Evolutionary conservation across 371 early-diverging fungal species (phyloP), one percentile per base, ranked within the genome.

Genomic region (Mortierella sp.): DNA sequence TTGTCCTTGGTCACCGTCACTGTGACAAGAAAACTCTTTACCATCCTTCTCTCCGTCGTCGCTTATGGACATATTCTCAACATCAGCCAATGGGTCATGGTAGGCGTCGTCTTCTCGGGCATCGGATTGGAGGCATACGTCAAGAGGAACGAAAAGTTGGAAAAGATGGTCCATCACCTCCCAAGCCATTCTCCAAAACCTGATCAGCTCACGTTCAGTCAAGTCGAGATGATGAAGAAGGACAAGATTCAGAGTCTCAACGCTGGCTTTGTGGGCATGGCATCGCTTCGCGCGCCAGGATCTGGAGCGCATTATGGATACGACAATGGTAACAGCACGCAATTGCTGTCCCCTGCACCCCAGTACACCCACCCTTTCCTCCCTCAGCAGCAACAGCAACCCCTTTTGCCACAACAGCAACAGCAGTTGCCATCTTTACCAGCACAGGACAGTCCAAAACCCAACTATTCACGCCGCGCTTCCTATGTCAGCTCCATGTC

Each of bases 1-100:
- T 73, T 99, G 49, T 88, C 90, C 18, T 80, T 98, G 41, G 97
- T 95, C 10, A 98, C 95, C 6, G 92, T 98, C 43, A 99, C 95
- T 0, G 96, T 99, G 19, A 97, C 98, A 0, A 87, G 99, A 58
- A 99, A 99, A 82, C 89, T 99, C 81, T 91, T 98, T 58, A 93
- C 95, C 0, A 96, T 99, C 82, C 69, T 99, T 39, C 72, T 98
- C 39, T 93, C 94, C 38, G 90, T 98, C 19, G 84, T 98, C 71
- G 91, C 89, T 85, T 98, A 94, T 72, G 87, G 91, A 43, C 96
- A 96, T 80, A 46, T 73, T 0, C 79, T 98, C 31, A 84, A 84
- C 28, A 19, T 83, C 13, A 91, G 90, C 5, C 99, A 98, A 82
- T 98, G 98, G 98, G 60, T 73, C 8, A 90, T 94, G 46, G 93